These are phyloP conservation scores for Cymbopogon flexuosus DNA, from an alignment of 202 grass and related monocot species.

Conservation along the genomic window DNA sequence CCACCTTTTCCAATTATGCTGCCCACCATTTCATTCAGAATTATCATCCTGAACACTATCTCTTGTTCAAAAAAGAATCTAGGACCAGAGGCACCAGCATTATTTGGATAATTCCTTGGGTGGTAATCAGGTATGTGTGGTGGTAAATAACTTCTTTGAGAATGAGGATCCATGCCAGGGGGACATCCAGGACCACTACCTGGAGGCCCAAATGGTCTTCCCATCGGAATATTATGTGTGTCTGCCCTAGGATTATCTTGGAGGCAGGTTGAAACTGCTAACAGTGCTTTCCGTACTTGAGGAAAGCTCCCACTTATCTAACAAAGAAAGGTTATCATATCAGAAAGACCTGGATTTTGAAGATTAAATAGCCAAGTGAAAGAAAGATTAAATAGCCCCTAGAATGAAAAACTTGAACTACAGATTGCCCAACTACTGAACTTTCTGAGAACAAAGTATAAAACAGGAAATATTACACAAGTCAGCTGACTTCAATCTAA, in stretches of 20 bases:
- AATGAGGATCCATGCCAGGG: conserved; percentile 50
- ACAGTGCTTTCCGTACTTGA: conserved; percentile 59
- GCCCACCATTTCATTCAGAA: conserved; percentile 62
- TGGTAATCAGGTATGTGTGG: conserved; percentile 55
- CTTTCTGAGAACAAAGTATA: conserved; percentile 1
- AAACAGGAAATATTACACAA: not conserved
- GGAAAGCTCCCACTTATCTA: conserved; percentile 74
- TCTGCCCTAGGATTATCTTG: conserved; percentile 66
- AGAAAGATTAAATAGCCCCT: not conserved
- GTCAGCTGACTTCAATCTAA: conserved; percentile 2
- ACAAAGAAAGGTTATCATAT: conserved; percentile 35
- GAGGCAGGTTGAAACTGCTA: conserved; percentile 66
- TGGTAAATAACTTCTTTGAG: conserved; percentile 58
- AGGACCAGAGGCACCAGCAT: conserved; percentile 28
- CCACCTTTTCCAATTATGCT: conserved; percentile 74
- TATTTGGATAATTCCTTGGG: conserved; percentile 43
- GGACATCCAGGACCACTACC: conserved; percentile 37
- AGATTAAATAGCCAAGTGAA: conserved; percentile 22
- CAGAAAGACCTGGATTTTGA: conserved; percentile 20
- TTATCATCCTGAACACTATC: conserved; percentile 69
- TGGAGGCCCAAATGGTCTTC: conserved; percentile 53
- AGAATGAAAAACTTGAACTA: conserved; percentile 4
- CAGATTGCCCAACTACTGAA: conserved; percentile 15
- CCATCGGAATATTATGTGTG: conserved; percentile 20
- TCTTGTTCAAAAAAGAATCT: conserved; percentile 74